Evolutionary conservation across 192 early-diverging fungal genomes (phyloP), one percentile per base, ranked within the genome.

Genomic region (Helicostylum pulchrum): DNA sequence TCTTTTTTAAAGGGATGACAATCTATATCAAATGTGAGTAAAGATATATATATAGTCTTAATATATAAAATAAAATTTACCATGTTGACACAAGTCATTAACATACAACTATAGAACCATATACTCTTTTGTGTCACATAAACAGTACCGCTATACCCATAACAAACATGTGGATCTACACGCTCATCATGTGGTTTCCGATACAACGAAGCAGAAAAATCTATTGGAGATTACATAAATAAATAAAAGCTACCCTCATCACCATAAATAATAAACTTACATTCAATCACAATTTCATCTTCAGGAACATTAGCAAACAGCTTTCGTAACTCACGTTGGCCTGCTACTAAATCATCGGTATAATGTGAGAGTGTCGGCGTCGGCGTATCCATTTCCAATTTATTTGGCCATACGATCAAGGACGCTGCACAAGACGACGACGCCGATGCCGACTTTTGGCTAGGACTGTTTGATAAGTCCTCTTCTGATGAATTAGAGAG

Each of bases 91-190:
- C 85, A 83, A 0, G 82, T 80, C 68, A 88, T 78, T 32, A 87
- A 76, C 42, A 68, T 81, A 31, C 82, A 87, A 62, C 71, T 73
- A n/a, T 87, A 80, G 52, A 88, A 88, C 62, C 86, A 88, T 7
- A 88, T 45, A 17, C 74, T 75, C 34, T 78, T 72, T 62, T 88
- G 87, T 0, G 85, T 87, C 7, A 88, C 23, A 59, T 78, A 88
- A 44, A 78, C 62, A 34, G 67, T 71, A 0, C 86, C 86, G 21
- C 75, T 80, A 14, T 84, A 68, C 7, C 66, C 61, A 31, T 61
- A 49, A 17, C 30, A 34, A n/a, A 23, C 31, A 12, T 52, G 31
- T 15, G 48, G 10, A 30, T 39, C 45, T 17, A 30, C 23, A 45
- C 12, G 36, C 47, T 61, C 59, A 5, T 42, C 58, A 23, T 26